Conservation (phyloP, 345 rosid species). For the Balakata baccata region DNA sequence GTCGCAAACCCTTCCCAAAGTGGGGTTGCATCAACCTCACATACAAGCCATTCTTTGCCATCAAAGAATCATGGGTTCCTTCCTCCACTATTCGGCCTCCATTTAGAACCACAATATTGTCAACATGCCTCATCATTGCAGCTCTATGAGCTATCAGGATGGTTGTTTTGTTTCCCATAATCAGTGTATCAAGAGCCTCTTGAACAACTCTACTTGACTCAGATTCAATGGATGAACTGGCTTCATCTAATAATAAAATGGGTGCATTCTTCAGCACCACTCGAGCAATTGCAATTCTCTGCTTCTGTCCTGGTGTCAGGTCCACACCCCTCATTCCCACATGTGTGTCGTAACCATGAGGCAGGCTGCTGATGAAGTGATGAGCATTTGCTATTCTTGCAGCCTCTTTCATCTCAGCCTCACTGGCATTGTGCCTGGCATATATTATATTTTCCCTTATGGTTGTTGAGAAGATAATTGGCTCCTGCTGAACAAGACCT, state of each 20-base stretch:
- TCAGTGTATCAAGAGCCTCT: constrained; percentile 86
- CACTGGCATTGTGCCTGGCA: constrained; percentile 97
- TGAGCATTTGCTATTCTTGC: constrained; percentile 99
- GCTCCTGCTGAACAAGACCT: constrained; percentile 98
- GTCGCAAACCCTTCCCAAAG: constrained; percentile 92
- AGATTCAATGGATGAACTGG: constrained; percentile 92
- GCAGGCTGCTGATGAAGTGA: constrained; percentile 95
- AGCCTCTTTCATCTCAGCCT: constrained; percentile 97
- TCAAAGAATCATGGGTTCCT: constrained; percentile 81
- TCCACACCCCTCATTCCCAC: constrained; percentile 99
- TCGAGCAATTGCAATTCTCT: constrained; percentile 90
- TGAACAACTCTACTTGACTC: constrained; percentile 98
- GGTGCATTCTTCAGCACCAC: constrained; percentile 98
- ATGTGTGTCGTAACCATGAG: constrained; percentile 96
- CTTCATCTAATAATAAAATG: constrained; percentile 84
- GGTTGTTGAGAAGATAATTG: constrained; percentile 92
- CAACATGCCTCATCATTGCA: constrained; percentile 98
- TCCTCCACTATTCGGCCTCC: constrained; percentile 96
- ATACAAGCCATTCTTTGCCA: constrained; percentile 84
- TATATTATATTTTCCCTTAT: constrained; percentile 93
- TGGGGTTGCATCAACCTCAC: constrained; percentile 97
- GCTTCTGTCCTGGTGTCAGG: constrained; percentile 97
- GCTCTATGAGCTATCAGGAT: constrained; percentile 89
- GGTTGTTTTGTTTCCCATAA: constrained; percentile 97
- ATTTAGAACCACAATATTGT: constrained; percentile 94